Base-by-base conservation (phyloP, 2,329 filamentous ascomycete genomes). In the Bertia moriformis region DNA sequence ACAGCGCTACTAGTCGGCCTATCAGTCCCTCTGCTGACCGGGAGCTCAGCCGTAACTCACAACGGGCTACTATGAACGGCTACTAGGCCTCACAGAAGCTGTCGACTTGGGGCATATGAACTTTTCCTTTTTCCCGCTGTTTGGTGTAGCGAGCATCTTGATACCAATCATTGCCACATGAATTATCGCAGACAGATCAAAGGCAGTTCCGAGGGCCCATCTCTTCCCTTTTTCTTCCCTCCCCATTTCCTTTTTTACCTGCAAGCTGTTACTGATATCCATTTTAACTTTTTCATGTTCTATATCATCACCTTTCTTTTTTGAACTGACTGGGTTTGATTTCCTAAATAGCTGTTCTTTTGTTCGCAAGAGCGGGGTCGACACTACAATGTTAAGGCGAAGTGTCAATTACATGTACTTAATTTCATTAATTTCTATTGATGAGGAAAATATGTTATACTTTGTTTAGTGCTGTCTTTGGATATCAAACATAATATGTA, bases 31-130 rank as follows among this genome's bases (percentile, higher is more conserved):
- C 87, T 44, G 89, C 91, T 41, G 91, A 98, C 49, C 79, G 91
- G 49, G 91, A 98, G 66, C 67, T 98, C 54, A 96, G 89, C 82
- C 79, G 89, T 61, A 87, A 83, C 73, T 95, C 88, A 51, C 88
- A 96, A 71, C 78, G 91, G 60, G 85, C 91, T 78, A 93, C 87
- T 49, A 93, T 96, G 87, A 98, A 96, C 66, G 91, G 91, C 62
- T 95, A 96, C 71, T 95, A 88, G 24, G 24, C n/a, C 24, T 29
- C 24, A n/a, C n/a, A 29, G 24, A 29, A n/a, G n/a, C n/a, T 29
- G 24, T 29, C 24, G 10, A n/a, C n/a, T n/a, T n/a, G n/a, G n/a
- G n/a, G n/a, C n/a, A n/a, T n/a, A n/a, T n/a, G n/a, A n/a, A n/a
- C n/a, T n/a, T n/a, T n/a, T n/a, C n/a, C n/a, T n/a, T n/a, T n/a